Conservation (phyloP, 768 basidiomycete genomes). For the Tylopilus subfusipes region DNA sequence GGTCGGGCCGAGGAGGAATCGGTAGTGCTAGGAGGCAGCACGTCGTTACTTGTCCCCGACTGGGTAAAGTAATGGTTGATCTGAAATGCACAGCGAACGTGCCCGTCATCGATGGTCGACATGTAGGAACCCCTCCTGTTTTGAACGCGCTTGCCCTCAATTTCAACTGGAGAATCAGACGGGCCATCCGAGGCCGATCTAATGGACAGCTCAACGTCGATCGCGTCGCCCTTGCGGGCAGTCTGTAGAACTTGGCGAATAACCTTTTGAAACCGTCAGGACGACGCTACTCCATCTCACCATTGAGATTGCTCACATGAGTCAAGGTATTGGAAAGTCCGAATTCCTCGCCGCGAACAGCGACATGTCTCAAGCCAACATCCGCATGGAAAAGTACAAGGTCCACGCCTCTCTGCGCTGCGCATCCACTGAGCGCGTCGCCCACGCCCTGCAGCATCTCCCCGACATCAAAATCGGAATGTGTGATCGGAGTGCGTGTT, state of each 20-base stretch:
- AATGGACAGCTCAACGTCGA: constrained; percentile 80
- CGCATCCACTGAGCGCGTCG: constrained; percentile 80
- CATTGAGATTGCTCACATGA: constrained; percentile 59
- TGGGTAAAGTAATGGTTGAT: constrained; percentile 47
- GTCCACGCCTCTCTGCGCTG: constrained; percentile 82
- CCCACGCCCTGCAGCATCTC: constrained; percentile 88
- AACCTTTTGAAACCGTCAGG: constrained; percentile 54
- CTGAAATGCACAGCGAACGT: constrained; percentile 56
- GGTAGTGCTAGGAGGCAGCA: constrained; percentile 2
- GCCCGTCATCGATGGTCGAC: constrained; percentile 31
- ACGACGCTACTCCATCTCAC: neutral
- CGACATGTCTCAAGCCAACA: constrained; percentile 81
- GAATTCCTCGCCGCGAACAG: constrained; percentile 81
- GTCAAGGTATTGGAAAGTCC: constrained; percentile 77
- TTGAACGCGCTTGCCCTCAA: constrained; percentile 22
- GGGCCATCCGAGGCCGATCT: constrained; percentile 29
- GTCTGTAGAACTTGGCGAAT: constrained; percentile 77
- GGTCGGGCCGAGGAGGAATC: constrained; percentile 26
- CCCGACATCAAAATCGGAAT: constrained; percentile 84
- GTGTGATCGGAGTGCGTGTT: constrained; percentile 14
- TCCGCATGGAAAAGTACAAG: constrained; percentile 89
- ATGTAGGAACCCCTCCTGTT: constrained; percentile 25
- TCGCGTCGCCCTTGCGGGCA: constrained; percentile 69
- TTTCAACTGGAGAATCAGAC: constrained; percentile 24
- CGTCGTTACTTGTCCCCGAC: constrained; percentile 16